Percentiles rank a stretch among this genome's conserved stretches.
These are phyloP conservation scores for Trichothecium sympodiale DNA, from an alignment of 2,329 filamentous ascomycete genomes.

Conservation along the genomic window DNA sequence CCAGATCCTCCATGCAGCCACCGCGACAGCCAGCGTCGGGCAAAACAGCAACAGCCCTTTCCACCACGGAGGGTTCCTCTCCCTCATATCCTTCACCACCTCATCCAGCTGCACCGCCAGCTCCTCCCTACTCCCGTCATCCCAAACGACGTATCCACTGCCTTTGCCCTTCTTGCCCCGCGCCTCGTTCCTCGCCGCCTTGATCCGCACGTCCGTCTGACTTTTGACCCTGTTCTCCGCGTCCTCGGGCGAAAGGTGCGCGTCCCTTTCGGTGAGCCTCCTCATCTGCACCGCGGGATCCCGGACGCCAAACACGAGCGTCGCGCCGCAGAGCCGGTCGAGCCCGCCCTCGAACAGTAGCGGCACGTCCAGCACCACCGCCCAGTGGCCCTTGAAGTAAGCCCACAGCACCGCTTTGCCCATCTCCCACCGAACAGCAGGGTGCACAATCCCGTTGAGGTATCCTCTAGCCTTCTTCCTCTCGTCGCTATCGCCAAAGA, in stretches of 20 bases:
- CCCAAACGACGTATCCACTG: conserved; percentile 77
- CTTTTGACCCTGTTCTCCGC: conserved; percentile 77
- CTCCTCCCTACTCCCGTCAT: conserved; percentile 66
- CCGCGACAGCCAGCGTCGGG: conserved; percentile 62
- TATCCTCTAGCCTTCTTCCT: conserved; percentile 59
- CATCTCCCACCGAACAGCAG: conserved; percentile 76
- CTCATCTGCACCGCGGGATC: conserved; percentile 76
- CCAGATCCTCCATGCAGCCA: conserved; percentile 62
- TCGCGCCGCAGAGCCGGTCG: conserved; percentile 74
- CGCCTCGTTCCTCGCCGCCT: conserved; percentile 64
- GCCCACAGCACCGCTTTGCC: conserved; percentile 60
- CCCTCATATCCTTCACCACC: conserved; percentile 53
- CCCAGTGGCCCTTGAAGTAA: conserved; percentile 72
- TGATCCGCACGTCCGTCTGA: conserved; percentile 76
- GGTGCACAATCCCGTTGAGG: conserved; percentile 86
- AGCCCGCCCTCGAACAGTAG: conserved; percentile 82
- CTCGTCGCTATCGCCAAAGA: conserved; percentile 73
- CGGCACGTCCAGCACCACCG: conserved; percentile 85
- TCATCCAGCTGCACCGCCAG: conserved; percentile 54
- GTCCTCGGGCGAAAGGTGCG: conserved; percentile 72
- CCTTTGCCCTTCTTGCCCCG: conserved; percentile 54
- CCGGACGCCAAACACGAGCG: conserved; percentile 75
- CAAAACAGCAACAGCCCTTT: conserved; percentile 56
- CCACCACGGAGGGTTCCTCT: conserved; percentile 71
- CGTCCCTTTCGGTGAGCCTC: conserved; percentile 63